Conservation (phyloP, 2,329 filamentous ascomycete species). For the Trematosphaeria pertusa region DNA sequence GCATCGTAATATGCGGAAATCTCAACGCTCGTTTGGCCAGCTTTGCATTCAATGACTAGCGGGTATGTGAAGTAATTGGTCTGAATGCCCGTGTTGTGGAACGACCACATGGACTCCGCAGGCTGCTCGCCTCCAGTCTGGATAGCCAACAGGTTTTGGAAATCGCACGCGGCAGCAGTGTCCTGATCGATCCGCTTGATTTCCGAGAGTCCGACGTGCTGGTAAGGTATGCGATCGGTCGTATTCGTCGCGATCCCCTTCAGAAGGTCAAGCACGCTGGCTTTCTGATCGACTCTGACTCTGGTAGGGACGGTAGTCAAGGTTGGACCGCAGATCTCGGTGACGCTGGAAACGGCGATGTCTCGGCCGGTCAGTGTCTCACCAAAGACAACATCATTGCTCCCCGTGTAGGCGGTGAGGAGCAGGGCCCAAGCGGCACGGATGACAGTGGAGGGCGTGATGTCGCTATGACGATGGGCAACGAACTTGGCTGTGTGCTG, state of each 20-base stretch:
- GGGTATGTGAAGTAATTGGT: conserved; percentile 45
- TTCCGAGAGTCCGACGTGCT: conserved; percentile 48
- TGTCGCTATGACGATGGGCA: conserved; percentile 30
- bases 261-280: conserved; percentile 33
- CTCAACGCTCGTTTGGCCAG: conserved; percentile 24
- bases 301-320: conserved; percentile 50
- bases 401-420: conserved; percentile 32
- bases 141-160: conserved; percentile 63
- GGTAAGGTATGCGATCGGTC: conserved; percentile 42
- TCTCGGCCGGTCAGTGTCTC: conserved; percentile 48
- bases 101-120: conserved; percentile 35
- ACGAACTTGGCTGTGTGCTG: conserved; percentile 32
- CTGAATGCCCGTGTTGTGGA: conserved; percentile 35
- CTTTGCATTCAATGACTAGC: conserved; percentile 40
- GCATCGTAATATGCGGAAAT: conserved; percentile 37
- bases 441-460: conserved; percentile 40
- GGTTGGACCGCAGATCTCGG: conserved; percentile 45
- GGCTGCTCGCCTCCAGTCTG: conserved; percentile 47
- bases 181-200: conserved; percentile 57
- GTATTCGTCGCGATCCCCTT: conserved; percentile 25
- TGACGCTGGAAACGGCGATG: conserved; percentile 40
- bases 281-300: conserved; percentile 32
- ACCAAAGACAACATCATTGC: conserved; percentile 42
- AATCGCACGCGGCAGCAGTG: conserved; percentile 62
- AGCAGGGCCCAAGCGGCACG: conserved; percentile 43